Base-by-base conservation (phyloP, 2,329 filamentous ascomycete species). In the Drechslera avenae region DNA sequence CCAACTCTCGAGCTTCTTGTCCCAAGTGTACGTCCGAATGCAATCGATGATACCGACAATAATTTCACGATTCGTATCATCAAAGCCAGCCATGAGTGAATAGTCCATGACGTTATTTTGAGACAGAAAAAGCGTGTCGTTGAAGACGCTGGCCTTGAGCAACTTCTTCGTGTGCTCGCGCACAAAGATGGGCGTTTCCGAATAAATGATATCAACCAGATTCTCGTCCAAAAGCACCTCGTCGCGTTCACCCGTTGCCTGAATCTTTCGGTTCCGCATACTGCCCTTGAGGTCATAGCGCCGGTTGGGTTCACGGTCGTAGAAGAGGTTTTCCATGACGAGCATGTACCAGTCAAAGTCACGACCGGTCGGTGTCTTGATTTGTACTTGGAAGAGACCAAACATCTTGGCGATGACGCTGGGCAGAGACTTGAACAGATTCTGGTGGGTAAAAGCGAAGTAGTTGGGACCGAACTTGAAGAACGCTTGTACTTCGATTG, bases 1-100 rank as follows among this genome's bases (percentile, higher is more conserved):
- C 94, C 94, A 99, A 46, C 88, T 94, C 77, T 99, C 94, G n/a
- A 99, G 83, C 72, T 97, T 97, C 81, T 99, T 99, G 78, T 99
- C 94, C 91, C 94, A 99, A 0, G 94, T 99, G 71, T 97, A 99
- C 0, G 94, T 99, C 47, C 94, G 86, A 61, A 99, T 97, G 72
- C 94, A 97, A 73, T 99, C 74, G 59, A 99, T 97, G 66, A 99
- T 97, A 4, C 94, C 94, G 2, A 99, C 92, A 12, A 97, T 91
- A 12, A 99, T 84, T 75, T 99, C 93, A 66, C 93, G 92, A 57
- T 86, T 84, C 31, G 82, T 81, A 71, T 97, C 94, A 66, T 99
- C 93, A 36, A 99, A 95, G 0, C 93, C 95, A 46, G 97, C 92
- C 94, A 99, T 99, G 36, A 99, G 83, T 18, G 89, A 94, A 76